phyloP scores from a whole-genome alignment of 371 early-diverging fungal species.

The Dichotomocladium elegans region DNA sequence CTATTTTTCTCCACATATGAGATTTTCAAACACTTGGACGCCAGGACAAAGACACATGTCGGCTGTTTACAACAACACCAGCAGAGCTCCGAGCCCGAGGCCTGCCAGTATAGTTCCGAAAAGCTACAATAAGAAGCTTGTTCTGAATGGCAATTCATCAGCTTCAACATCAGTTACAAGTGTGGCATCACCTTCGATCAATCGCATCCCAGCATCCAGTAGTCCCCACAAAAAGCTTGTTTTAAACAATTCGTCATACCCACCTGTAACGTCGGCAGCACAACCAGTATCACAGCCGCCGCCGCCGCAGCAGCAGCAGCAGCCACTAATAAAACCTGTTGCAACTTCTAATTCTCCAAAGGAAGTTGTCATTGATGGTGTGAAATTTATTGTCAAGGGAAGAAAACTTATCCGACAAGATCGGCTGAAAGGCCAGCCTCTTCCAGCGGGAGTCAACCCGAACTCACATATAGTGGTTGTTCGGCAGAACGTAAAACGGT shows the following conservation, averaged over 20 bases:
- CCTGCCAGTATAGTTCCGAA: background rate
- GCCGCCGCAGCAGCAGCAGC: too few species aligned
- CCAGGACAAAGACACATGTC: too few species aligned
- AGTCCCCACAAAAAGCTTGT: constrained; percentile 1
- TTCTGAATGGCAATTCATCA: too few species aligned
- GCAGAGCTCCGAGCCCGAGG: background rate
- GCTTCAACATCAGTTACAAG: background rate
- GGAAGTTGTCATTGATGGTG: constrained; percentile 38
- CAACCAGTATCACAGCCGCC: background rate
- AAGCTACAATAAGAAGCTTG: constrained; percentile 1
- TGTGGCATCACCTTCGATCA: background rate
- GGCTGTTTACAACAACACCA: constrained; percentile 9
- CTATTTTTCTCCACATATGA: too few species aligned
- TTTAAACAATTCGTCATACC: constrained; percentile 4
- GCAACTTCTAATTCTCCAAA: constrained; percentile 18
- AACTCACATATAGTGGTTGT: constrained; percentile 14
- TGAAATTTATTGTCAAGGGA: constrained; percentile 41
- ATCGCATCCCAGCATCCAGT: constrained; percentile 9
- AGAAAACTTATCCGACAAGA: constrained; percentile 38
- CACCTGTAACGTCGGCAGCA: background rate
- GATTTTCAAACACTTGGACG: background rate
- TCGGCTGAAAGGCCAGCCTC: constrained; percentile 7
- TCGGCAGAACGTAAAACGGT: constrained; percentile 11
- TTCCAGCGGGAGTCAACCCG: constrained; percentile 3
- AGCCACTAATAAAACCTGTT: constrained; percentile 4